phyloP scores from a whole-genome alignment of 2,329 filamentous ascomycete genomes.

The Elsinoe necatrix region DNA sequence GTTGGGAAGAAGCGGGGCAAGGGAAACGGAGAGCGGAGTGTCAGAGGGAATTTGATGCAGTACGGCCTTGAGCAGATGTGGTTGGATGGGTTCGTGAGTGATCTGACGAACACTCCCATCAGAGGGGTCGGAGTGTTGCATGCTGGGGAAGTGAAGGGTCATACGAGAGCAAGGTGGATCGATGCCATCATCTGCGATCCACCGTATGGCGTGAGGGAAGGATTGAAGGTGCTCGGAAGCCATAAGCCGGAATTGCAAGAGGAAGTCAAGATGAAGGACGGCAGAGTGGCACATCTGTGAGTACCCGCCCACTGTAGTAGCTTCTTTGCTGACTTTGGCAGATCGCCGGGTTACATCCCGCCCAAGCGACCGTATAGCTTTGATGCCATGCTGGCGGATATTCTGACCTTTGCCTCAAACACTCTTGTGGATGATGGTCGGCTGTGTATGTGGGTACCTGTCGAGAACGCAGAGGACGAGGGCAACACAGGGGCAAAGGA shows the following conservation, averaged over 20 bases:
- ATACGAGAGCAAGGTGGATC: conserved; percentile 43
- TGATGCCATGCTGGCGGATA: conserved; percentile 78
- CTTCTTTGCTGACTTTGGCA: conserved; percentile 23
- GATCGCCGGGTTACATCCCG: conserved; percentile 62
- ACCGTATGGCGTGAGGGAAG: conserved; percentile 90
- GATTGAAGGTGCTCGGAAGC: conserved; percentile 74
- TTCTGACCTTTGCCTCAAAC: conserved; percentile 69
- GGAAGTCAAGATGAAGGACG: conserved; percentile 56
- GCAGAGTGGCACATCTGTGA: conserved; percentile 60
- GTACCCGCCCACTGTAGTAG: too few relatives aligned
- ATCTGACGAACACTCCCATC: conserved; percentile 27
- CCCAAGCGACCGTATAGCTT: conserved; percentile 93
- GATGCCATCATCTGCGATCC: conserved; percentile 94
- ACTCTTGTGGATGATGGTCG: conserved; percentile 72
- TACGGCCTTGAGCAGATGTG: conserved; percentile 59
- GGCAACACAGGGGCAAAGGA: background rate
- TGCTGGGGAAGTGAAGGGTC: background rate
- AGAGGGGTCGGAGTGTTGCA: conserved; percentile 15
- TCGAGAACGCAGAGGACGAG: conserved; percentile 18
- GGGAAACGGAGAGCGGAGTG: conserved; percentile 39
- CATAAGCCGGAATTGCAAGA: conserved; percentile 48
- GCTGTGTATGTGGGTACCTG: conserved; percentile 59
- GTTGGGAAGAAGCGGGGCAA: background rate
- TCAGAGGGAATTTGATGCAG: conserved; percentile 69
- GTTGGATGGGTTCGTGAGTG: conserved; percentile 41